A percentile compares a stretch with the other conserved stretches of the same genome.
Evolutionary conservation across 23 red algal species (phyloP).

Genomic region (Agarophyton chilense): DNA sequence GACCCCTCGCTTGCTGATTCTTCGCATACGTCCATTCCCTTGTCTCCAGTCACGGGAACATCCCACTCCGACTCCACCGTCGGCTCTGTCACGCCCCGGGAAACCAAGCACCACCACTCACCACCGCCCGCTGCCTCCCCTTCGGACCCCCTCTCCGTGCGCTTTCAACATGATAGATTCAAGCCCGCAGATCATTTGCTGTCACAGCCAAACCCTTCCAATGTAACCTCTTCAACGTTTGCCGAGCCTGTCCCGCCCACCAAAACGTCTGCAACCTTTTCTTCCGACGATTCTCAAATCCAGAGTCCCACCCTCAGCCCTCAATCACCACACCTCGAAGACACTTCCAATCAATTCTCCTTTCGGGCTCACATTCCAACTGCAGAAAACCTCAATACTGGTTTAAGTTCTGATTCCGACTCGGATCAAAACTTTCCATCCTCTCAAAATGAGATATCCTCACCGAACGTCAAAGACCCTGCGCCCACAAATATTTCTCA

Average conservation of each 20-base stretch:
- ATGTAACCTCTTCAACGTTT: not conserved
- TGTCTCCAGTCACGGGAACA: constrained; percentile 6
- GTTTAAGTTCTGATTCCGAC: constrained; percentile 18
- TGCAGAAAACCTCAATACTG: not conserved
- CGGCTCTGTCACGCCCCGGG: not conserved
- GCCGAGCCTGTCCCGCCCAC: not conserved
- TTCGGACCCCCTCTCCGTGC: not conserved
- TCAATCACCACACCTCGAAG: not conserved
- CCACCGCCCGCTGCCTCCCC: not conserved
- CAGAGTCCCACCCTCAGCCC: constrained; percentile 1
- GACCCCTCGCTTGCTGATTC: constrained; percentile 11
- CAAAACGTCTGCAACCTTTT: not conserved
- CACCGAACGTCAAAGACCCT: constrained; percentile 14
- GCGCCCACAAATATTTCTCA: constrained; percentile 3
- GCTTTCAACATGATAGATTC: not conserved
- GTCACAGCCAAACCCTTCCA: not conserved
- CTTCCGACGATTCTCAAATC: not conserved
- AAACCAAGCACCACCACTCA: not conserved
- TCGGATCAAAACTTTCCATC: constrained; percentile 22
- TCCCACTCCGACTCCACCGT: constrained; percentile 5
- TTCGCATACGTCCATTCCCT: not conserved
- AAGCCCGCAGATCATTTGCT: not conserved
- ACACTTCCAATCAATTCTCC: not conserved
- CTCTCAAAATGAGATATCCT: constrained; percentile 8
- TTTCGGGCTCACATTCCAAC: not conserved